Base-by-base conservation (phyloP, 768 basidiomycete genomes). In the Phlebiopsis gigantea region DNA sequence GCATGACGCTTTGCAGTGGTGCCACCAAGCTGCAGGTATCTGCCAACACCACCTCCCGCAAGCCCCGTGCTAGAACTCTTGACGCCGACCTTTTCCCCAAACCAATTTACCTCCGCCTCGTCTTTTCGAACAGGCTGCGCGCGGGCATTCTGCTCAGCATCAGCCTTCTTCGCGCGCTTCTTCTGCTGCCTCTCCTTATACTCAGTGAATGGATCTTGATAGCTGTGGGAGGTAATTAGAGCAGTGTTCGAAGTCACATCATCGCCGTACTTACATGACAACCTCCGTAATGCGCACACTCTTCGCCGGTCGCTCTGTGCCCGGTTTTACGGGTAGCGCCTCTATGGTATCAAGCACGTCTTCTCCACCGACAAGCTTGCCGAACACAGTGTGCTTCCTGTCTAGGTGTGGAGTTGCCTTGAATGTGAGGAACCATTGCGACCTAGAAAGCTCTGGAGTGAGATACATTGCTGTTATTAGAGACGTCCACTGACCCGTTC, bases 371-470 rank as follows among this genome's bases (percentile, higher is more conserved):
- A 99, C 95, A 14, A 98, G 78, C 63, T 96, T 95, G 2, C 97
- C 97, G 66, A 98, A 99, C 1, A 98, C 97, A 0, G 94, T 95
- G 66, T 95, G 93, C 66, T 95, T 94, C 58, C 84, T 88, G 71
- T 98, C 90, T 21, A 99, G 81, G 69, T 98, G 84, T 0, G 90
- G 79, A 6, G 92, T 81, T 1, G 86, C 72, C 52, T 78, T 81
- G 78, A 98, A 98, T 0, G 96, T 94, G 45, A 98, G 66, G 70
- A 92, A 98, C 72, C 93, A 99, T 67, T 98, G 96, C 2, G 93
- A 93, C 14, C 92, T 93, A 54, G 31, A 2, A 53, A 21, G 26
- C 25, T 28, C 41, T 34, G 15, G 46, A 17, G 46, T 26, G 9
- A 57, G 46, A 29, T 17, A 57, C 15, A 46, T 50, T 34, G 30